These are phyloP conservation scores for Penicillium sp. DNA, from an alignment of 2,329 filamentous ascomycete species.

Conservation along the genomic window DNA sequence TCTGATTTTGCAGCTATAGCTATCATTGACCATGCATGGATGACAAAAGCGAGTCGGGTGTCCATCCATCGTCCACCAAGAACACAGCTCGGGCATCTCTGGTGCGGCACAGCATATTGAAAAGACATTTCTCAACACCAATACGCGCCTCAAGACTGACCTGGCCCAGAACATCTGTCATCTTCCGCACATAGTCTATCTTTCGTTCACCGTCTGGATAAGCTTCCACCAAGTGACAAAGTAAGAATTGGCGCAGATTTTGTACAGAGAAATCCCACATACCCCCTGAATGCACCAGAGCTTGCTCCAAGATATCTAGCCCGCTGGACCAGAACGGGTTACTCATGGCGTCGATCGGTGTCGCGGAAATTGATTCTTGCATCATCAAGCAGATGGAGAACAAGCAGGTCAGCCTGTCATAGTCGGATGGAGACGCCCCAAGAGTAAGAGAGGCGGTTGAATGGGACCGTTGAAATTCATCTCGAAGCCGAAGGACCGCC, in stretches of 20 bases:
- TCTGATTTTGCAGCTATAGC: neutral
- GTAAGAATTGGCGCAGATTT: neutral
- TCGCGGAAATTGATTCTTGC: constrained; percentile 16
- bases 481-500: constrained; percentile 20
- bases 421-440: constrained; percentile 10
- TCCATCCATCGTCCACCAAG: constrained; percentile 23
- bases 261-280: neutral
- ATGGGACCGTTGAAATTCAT: constrained; percentile 13
- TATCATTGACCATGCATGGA: constrained; percentile 23
- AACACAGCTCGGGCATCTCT: constrained; percentile 2
- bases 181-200: neutral
- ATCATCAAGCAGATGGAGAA: constrained; percentile 24
- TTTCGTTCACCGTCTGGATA: neutral
- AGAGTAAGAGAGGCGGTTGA: neutral
- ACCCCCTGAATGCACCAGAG: neutral
- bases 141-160: constrained; percentile 27
- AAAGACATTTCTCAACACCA: constrained; percentile 28
- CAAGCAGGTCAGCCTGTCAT: constrained; percentile 14
- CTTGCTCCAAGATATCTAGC: neutral
- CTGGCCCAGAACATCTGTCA: constrained; percentile 17
- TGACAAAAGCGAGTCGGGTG: constrained; percentile 27
- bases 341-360: neutral
- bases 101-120: constrained; percentile 23
- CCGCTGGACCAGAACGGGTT: constrained; percentile 3
- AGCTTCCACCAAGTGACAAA: constrained; percentile 10